Evolutionary conservation across 441 rosid species (phyloP), one percentile per base, ranked within the genome.

Genomic region (Pelargonium cotyledonis): DNA sequence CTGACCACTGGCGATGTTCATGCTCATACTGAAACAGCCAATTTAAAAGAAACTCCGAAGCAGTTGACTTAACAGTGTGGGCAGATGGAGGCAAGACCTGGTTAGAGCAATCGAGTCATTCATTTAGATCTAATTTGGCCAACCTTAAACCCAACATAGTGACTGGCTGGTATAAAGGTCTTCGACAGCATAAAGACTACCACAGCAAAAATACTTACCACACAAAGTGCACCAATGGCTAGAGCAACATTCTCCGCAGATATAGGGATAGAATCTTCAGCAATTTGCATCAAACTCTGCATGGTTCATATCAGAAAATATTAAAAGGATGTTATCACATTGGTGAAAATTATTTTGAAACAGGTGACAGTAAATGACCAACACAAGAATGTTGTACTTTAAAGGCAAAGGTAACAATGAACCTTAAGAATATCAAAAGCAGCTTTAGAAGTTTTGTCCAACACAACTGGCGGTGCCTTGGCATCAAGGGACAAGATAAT

Each of bases 1-100:
- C 93, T 46, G 97, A 84, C 99, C 97, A 94, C 73, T 94, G 97
- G 79, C 94, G 89, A 76, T 91, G 84, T 77, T 94, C 97, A 79
- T 89, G 97, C 70, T 91, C 91, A 78, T 85, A 81, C 81, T 89
- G 87, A 81, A 81, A 84, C 77, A 94, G 74, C 96, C 95, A 89
- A 69, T 80, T 83, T 79, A 89, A 64, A 35, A 94, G 85, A 84
- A 88, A 94, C 80, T 84, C 88, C 26, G 96, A 91, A 66, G 89
- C 97, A 77, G 90, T 72, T 67, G 96, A 83, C 77, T 87, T 86
- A 23, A 84, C 80, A 49, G 79, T 74, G 85, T 94, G 92, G 70
- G 84, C 85, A 82, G 97, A 87, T 57, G 93, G 81, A 78, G 96
- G 96, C 90, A 94, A 79, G 67, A 84, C 86, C 99, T 94, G 76